These are phyloP conservation scores for Xylaria sp. DNA, from an alignment of 495 filamentous ascomycete species.

Conservation along the genomic window DNA sequence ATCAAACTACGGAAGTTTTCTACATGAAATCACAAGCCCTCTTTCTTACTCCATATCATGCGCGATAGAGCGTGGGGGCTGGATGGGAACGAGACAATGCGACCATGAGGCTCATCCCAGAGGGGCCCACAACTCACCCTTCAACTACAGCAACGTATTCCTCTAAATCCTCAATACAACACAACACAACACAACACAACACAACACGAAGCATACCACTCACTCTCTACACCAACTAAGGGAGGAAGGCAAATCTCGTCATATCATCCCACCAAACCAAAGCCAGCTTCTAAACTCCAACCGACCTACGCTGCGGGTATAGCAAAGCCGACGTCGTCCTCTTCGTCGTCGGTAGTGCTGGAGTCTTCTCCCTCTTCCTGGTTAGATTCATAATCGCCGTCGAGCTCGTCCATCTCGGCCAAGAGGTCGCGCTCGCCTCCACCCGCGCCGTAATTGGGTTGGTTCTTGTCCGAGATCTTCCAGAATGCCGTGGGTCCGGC, in stretches of 20 bases:
- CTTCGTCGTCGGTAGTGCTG: too few species aligned
- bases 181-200: too few species aligned
- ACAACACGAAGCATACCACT: neutral
- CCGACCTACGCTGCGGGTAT: conserved; percentile 1
- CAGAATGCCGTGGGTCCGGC: conserved; percentile 72
- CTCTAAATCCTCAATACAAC: neutral
- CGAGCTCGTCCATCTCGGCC: neutral
- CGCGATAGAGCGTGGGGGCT: neutral
- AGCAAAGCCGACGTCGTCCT: neutral
- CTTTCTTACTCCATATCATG: neutral
- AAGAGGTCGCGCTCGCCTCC: neutral
- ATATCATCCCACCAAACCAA: neutral
- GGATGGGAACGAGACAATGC: neutral
- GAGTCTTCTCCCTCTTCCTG: conserved; percentile 3
- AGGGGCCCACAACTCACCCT: neutral
- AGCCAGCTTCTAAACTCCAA: conserved; percentile 6
- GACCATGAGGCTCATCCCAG: neutral
- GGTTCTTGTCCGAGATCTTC: conserved; percentile 61
- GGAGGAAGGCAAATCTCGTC: neutral
- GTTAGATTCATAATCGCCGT: conserved; percentile 2
- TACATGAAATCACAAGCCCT: neutral
- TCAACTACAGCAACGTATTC: neutral
- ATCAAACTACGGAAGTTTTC: neutral
- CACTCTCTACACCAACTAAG: neutral
- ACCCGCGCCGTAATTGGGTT: neutral